Evolutionary conservation across 331 rosid genomes (phyloP).

Genomic region (Pyrus hybrid): DNA sequence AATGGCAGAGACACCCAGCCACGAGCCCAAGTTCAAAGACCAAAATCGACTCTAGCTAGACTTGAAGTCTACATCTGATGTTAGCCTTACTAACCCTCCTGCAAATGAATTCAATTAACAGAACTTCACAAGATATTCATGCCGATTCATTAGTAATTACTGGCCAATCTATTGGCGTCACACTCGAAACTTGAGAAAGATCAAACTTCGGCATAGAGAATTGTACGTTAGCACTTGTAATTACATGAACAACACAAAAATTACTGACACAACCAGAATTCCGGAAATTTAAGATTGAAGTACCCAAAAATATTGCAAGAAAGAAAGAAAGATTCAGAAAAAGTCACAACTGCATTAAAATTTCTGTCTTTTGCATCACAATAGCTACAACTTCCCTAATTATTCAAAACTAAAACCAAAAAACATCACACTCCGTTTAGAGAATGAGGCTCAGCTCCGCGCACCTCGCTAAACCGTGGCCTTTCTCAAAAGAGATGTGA

Average conservation of each 20-base stretch:
- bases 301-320: background rate
- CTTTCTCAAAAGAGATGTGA: background rate
- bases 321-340: background rate
- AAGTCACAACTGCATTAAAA: background rate
- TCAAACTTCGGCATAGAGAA: background rate
- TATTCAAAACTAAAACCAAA: background rate
- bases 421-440: background rate
- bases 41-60: background rate
- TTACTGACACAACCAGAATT: background rate
- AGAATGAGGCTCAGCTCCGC: background rate
- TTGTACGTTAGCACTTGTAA: background rate
- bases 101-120: background rate
- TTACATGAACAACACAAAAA: background rate
- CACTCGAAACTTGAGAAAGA: background rate
- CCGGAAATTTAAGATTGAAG: background rate
- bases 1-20: background rate
- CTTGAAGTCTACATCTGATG: background rate
- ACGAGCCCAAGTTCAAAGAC: background rate
- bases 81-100: background rate
- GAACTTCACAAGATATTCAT: background rate
- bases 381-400: background rate
- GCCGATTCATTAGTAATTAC: background rate
- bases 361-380: too few relatives aligned
- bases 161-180: background rate
- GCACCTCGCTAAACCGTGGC: too few relatives aligned